Evolutionary conservation across 2,329 filamentous ascomycete genomes (phyloP), one percentile per base, ranked within the genome.

Genomic region (Fusarium duplospermum): DNA sequence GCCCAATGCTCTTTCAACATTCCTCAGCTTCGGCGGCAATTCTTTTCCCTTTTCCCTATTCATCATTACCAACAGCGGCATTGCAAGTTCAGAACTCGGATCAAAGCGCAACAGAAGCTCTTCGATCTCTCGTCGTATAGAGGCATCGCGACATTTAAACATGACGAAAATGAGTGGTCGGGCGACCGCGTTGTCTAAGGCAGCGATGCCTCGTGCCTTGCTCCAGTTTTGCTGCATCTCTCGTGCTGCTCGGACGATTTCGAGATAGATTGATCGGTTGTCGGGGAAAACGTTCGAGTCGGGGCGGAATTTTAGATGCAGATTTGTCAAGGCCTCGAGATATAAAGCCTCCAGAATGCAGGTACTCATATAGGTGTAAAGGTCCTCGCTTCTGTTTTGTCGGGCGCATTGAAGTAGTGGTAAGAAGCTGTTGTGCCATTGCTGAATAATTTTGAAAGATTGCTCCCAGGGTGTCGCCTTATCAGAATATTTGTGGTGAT

Each of bases 261-360:
- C 72, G 4, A 70, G 62, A 38, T 75, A 77, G 0, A 76, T 31
- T 10, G 70, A 68, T 24, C 63, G 69, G 2, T 68, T 58, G 8
- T 76, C 74, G 0, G 76, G 76, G 4, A 77, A 5, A 14, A 77
- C 59, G 6, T 72, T 70, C 2, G 64, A 57, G 11, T 72, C 64
- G 9, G 45, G 29, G 14, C 58, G 60, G 18, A 69, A 50, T 24
- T 69, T 66, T 0, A 63, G 3, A 40, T 76, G 70, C 3, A 77
- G 35, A 14, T 59, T 65, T 20, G 75, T 60, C 6, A 77, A 31
- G 5, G 69, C 70, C 20, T 77, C 73, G 0, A 76, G 66, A 16
- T 76, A 77, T 2, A 77, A 62, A 0, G 73, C 64, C 22, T 77
- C 75, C 22, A 77, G 64, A 9, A 69, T 72, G 47, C 72, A 70